Evolutionary conservation across 495 filamentous ascomycete genomes (phyloP).

Genomic region (Neurospora discreta): DNA sequence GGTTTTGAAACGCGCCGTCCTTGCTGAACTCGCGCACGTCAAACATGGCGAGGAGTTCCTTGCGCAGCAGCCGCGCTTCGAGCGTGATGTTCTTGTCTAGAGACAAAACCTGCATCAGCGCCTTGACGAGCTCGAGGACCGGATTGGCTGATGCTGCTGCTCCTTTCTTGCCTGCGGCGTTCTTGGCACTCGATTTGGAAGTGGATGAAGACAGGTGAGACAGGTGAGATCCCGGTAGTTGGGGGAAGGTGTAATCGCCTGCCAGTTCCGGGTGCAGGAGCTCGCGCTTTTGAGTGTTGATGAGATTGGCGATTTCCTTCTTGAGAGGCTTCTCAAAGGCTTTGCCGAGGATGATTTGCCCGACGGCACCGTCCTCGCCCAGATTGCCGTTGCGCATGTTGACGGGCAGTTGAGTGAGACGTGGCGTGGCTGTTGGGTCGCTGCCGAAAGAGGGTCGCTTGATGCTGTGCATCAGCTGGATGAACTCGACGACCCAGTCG

Average conservation of each 20-base stretch:
- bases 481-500: slow-evolving; percentile 89
- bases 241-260: slow-evolving; percentile 77
- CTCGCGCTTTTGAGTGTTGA: slow-evolving; percentile 76
- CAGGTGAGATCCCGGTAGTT: slow-evolving; percentile 65
- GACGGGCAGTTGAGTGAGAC: slow-evolving; percentile 67
- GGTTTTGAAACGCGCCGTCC: slow-evolving; percentile 79
- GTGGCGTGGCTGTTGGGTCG: slow-evolving; percentile 46
- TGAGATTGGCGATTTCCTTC: slow-evolving; percentile 68
- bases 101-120: slow-evolving; percentile 79
- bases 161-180: slow-evolving; percentile 1
- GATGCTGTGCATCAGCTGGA: slow-evolving; percentile 81
- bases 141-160: slow-evolving; percentile 54
- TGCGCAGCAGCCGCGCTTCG: slow-evolving; percentile 75
- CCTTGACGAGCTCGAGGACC: slow-evolving; percentile 79
- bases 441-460: slow-evolving; percentile 51
- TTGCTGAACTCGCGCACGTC: slow-evolving; percentile 89
- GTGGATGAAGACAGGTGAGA: slow-evolving; percentile 5
- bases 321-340: slow-evolving; percentile 81
- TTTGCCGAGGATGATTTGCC: slow-evolving; percentile 54
- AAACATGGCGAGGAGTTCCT: slow-evolving; percentile 79
- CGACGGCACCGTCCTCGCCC: slow-evolving; percentile 39
- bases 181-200: neutral
- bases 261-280: slow-evolving; percentile 82
- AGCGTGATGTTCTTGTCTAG: slow-evolving; percentile 80
- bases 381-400: slow-evolving; percentile 32